Conservation (phyloP, 2,329 filamentous ascomycete species). For the Bipolaris cookei region DNA sequence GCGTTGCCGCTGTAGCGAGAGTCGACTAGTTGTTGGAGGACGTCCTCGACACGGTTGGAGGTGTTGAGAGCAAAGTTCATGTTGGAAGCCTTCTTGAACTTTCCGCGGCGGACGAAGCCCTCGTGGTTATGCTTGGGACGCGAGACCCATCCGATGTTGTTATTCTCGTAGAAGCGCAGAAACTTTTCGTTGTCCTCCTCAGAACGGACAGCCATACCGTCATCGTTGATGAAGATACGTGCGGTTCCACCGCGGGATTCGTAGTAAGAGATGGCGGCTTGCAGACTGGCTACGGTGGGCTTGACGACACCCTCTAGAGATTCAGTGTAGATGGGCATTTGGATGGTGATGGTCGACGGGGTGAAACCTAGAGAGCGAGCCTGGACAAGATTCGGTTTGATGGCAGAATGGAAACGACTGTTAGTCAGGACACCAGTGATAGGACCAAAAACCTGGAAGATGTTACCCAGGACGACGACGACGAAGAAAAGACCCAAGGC, state of each 20-base stretch:
- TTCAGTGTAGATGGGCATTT: slow-evolving; percentile 87
- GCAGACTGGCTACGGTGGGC: slow-evolving; percentile 76
- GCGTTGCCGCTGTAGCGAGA: slow-evolving; percentile 25
- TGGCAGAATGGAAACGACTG: slow-evolving; percentile 77
- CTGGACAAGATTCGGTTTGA: slow-evolving; percentile 48
- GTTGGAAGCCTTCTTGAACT: slow-evolving; percentile 63
- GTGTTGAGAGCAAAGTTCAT: slow-evolving; percentile 73
- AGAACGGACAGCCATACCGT: slow-evolving; percentile 67
- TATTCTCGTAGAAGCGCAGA: slow-evolving; percentile 54
- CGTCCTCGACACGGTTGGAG: slow-evolving; percentile 66
- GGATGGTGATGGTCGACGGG: slow-evolving; percentile 73
- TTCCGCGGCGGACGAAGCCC: slow-evolving; percentile 36
- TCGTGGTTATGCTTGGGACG: slow-evolving; percentile 52
- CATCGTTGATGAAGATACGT: slow-evolving; percentile 70
- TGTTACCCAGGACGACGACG: slow-evolving; percentile 19
- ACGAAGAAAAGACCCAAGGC: slow-evolving; percentile 58
- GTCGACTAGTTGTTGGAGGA: slow-evolving; percentile 60
- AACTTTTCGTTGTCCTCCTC: slow-evolving; percentile 52
- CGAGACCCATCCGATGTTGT: slow-evolving; percentile 57
- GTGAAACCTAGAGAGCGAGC: slow-evolving; percentile 63
- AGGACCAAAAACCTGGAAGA: slow-evolving; percentile 71
- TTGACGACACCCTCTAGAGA: slow-evolving; percentile 74
- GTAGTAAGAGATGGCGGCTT: slow-evolving; percentile 63
- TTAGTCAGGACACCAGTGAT: slow-evolving; percentile 74
- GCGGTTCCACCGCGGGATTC: slow-evolving; percentile 65